Evolutionary conservation across 495 filamentous ascomycete species (phyloP).

Genomic region (Letharia columbiana): DNA sequence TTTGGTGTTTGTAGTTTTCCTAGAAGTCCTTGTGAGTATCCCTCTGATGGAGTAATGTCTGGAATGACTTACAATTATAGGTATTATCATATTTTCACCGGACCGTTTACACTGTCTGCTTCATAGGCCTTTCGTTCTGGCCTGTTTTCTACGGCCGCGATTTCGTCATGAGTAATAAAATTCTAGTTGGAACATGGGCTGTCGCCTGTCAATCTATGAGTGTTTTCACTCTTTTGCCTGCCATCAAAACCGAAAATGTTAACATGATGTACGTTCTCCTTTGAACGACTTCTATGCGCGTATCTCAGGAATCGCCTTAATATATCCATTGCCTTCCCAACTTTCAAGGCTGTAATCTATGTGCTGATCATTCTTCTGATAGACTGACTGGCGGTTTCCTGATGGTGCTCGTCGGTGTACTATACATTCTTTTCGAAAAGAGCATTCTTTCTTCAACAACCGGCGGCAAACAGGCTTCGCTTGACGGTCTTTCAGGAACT

Average conservation of each 20-base stretch:
- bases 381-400: conserved; percentile 69
- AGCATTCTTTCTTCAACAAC: conserved; percentile 44
- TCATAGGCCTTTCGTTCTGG: conserved; percentile 67
- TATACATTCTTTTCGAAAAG: conserved; percentile 80
- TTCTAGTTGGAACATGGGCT: conserved; percentile 65
- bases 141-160: conserved; percentile 62
- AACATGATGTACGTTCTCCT: conserved; percentile 58
- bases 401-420: conserved; percentile 68
- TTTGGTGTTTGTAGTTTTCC: conserved; percentile 57
- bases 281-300: too few species aligned
- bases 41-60: background rate
- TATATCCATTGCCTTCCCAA: background rate
- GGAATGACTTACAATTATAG: conserved; percentile 28
- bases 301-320: background rate
- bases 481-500: conserved; percentile 41
- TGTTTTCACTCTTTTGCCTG: conserved; percentile 81
- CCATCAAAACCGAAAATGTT: conserved; percentile 71
- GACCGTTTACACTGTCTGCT: conserved; percentile 78
- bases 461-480: conserved; percentile 30
- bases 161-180: conserved; percentile 57
- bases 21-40: conserved; percentile 71
- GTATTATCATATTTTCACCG: conserved; percentile 84
- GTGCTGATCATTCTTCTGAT: conserved; percentile 27
- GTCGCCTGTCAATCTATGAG: conserved; percentile 76
- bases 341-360: background rate